A percentile compares a stretch with the other conserved stretches of the same genome.
phyloP scores from a whole-genome alignment of 192 early-diverging fungal genomes.

The Spizellomyces punctatus region DNA sequence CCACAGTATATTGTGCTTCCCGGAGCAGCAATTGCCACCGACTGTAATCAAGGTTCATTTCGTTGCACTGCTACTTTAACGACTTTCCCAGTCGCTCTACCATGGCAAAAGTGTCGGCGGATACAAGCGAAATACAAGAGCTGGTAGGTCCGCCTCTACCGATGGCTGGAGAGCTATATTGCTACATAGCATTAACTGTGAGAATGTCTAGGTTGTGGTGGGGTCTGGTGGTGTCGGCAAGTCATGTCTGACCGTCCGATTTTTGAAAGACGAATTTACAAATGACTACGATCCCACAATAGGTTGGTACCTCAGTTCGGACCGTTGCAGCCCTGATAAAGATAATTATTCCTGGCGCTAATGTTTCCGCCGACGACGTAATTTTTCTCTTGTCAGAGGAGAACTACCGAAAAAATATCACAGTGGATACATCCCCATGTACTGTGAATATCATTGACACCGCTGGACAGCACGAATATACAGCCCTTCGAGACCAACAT shows the following conservation, averaged over 20 bases:
- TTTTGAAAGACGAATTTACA: slow-evolving; percentile 62
- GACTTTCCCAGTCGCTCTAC: too few species aligned
- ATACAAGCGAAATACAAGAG: slow-evolving; percentile 36
- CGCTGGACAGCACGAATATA: slow-evolving; percentile 67
- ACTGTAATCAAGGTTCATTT: too few species aligned
- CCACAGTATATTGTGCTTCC: too few species aligned
- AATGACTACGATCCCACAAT: slow-evolving; percentile 63
- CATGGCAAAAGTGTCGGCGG: slow-evolving; percentile 36
- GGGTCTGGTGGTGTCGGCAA: slow-evolving; percentile 65
- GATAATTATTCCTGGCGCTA: background rate
- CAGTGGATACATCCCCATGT: slow-evolving; percentile 49
- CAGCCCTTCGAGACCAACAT: slow-evolving; percentile 57
- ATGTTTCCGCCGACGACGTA: background rate
- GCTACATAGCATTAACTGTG: background rate
- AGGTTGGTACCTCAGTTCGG: slow-evolving; percentile 29
- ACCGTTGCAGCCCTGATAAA: background rate
- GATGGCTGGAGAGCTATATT: background rate
- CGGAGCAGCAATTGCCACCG: too few species aligned
- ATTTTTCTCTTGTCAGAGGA: slow-evolving; percentile 40
- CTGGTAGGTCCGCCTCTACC: slow-evolving; percentile 14
- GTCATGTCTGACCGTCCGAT: slow-evolving; percentile 61
- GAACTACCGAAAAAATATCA: slow-evolving; percentile 59
- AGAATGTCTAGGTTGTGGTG: slow-evolving; percentile 53
- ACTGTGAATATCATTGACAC: slow-evolving; percentile 62
- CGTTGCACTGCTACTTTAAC: too few species aligned